Evolutionary conservation across 1,284 basidiomycete species (phyloP).

Genomic region (Stygiomarasmius scandens): DNA sequence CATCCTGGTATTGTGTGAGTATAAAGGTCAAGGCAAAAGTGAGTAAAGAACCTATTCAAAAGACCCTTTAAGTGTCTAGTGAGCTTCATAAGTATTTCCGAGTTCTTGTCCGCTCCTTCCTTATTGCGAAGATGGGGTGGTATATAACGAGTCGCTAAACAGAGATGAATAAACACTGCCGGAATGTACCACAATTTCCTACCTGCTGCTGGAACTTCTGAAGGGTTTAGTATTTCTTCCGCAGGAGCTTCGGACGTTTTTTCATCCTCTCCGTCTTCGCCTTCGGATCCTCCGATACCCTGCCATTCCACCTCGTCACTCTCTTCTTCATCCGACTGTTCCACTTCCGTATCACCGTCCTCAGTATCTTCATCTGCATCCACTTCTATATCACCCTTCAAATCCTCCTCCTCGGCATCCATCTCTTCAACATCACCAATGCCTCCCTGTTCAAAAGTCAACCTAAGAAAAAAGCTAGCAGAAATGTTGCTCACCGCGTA

Average conservation of each 20-base stretch:
- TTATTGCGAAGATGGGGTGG: constrained; percentile 65
- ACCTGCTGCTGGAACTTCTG: constrained; percentile 2
- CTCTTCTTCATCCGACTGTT: constrained; percentile 33
- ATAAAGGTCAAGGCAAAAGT: neutral
- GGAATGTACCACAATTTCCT: constrained; percentile 21
- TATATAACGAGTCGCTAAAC: constrained; percentile 53
- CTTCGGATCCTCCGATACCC: constrained; percentile 23
- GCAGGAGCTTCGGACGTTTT: constrained; percentile 8
- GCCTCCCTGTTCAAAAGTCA: constrained; percentile 4
- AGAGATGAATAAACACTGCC: neutral
- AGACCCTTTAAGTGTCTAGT: constrained; percentile 84
- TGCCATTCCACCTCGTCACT: constrained; percentile 25
- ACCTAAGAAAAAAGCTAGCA: neutral
- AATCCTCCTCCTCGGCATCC: constrained; percentile 20
- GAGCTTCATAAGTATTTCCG: constrained; percentile 66
- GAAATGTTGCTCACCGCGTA: constrained; percentile 24
- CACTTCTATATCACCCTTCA: constrained; percentile 18
- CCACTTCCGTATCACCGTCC: constrained; percentile 26
- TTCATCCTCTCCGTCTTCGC: constrained; percentile 27
- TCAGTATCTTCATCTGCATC: constrained; percentile 22
- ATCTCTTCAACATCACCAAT: constrained; percentile 11
- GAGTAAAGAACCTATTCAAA: constrained; percentile 71
- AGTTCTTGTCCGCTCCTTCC: constrained; percentile 35
- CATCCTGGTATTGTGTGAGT: constrained; percentile 52
- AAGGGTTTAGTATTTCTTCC: constrained; percentile 15